Base-by-base conservation (phyloP, 2,329 filamentous ascomycete genomes). In the Penicillium sp. region DNA sequence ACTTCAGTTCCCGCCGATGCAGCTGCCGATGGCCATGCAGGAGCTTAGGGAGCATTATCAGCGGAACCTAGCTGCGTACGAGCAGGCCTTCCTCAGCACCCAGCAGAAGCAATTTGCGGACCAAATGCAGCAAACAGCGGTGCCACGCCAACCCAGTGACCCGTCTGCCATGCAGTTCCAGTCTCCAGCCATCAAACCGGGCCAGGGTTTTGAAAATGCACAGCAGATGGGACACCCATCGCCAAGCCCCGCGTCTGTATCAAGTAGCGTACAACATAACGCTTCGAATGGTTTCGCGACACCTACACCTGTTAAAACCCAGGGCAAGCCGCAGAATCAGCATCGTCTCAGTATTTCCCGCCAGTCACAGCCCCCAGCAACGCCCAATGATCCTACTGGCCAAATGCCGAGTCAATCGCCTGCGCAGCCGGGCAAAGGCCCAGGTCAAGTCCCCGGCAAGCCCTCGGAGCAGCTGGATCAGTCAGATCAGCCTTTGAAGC, bases 1-100 rank as follows among this genome's bases (percentile, higher is more conserved):
- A 28, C 66, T 89, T 42, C 67, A 71, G 4, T 80, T 88, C 42
- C 75, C 75, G 7, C 78, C 77, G 0, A 75, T 77, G 45, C 84
- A 87, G 55, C 72, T 80, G 47, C 84, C 83, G 1, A 78, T 75
- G 9, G 88, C 87, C 0, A 76, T 81, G 2, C 77, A 80, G 51
- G 83, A 93, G 57, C 67, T 96, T 52, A 74, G 83, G 59, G 76
- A 78, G 24, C 77, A 87, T 6, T 95, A 93, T 67, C 83, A 89
- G 59, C 77, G 80, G 32, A 89, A 90, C 57, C 71, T 96, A 6
- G 72, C 79, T 24, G 79, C 83, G 29, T 96, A 95, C 56, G 90
- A 96, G 64, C 72, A 71, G 56, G 71, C 68, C 21, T 69, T 71
- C 56, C 65, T 76, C 43, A 70, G 61, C 42, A 67, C 64, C 2